These are phyloP conservation scores for Epichloe gansuensis DNA, from an alignment of 2,329 filamentous ascomycete genomes.

Conservation along the genomic window DNA sequence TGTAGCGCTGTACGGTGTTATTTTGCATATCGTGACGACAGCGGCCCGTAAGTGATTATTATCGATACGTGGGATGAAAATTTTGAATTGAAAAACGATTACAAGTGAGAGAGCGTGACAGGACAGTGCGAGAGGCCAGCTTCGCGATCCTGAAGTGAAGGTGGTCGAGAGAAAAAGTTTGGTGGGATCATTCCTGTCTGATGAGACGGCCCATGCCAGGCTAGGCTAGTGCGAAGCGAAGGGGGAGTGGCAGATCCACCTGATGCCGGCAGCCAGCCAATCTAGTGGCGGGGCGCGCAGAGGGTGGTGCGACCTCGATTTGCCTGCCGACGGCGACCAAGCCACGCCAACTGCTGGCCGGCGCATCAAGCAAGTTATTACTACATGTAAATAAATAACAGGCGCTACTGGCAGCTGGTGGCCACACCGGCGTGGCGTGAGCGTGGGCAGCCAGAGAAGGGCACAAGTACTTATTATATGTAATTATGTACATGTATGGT, in stretches of 20 bases:
- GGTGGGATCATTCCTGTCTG: background rate
- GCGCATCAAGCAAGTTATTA: background rate
- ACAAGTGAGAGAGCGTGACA: no score
- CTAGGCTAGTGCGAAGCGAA: background rate
- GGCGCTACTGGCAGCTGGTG: background rate
- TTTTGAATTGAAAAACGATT: background rate
- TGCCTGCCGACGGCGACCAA: background rate
- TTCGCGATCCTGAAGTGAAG: background rate
- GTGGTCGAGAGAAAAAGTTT: background rate
- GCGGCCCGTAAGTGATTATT: background rate
- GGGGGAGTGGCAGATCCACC: background rate
- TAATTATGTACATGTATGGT: no score
- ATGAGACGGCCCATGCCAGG: background rate
- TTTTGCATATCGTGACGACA: background rate
- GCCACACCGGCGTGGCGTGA: background rate
- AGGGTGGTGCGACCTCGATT: background rate
- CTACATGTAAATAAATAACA: no score
- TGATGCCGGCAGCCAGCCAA: background rate
- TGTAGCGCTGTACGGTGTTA: background rate
- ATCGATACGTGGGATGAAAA: background rate
- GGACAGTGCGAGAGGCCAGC: no score
- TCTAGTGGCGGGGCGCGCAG: background rate
- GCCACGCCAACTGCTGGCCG: constrained; percentile 1
- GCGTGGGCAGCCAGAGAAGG: background rate
- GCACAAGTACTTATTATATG: background rate